Evolutionary conservation across 2,329 filamentous ascomycete species (phyloP).

Genomic region (Pyrenochaeta sp.): DNA sequence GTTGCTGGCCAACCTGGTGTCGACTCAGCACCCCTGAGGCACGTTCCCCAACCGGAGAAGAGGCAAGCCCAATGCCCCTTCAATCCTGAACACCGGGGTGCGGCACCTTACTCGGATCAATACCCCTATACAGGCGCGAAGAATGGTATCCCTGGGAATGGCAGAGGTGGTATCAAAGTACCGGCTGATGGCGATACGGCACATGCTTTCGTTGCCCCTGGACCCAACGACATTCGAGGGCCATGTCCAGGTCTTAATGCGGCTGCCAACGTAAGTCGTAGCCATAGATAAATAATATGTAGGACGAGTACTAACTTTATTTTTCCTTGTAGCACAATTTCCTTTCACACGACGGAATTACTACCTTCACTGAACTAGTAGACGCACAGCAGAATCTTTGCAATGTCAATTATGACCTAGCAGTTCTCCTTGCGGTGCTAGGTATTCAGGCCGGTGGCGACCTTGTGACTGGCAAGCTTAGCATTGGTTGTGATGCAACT

Average conservation of each 20-base stretch:
- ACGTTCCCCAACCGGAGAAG: conserved; percentile 16
- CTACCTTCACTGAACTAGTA: conserved; percentile 55
- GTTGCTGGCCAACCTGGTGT: conserved; percentile 28
- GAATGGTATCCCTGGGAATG: conserved; percentile 53
- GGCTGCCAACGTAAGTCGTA: conserved; percentile 47
- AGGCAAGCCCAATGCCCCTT: conserved; percentile 34
- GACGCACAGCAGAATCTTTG: conserved; percentile 58
- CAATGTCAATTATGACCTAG: conserved; percentile 55
- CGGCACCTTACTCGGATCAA: conserved; percentile 22
- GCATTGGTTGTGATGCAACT: conserved; percentile 58
- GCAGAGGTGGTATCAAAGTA: conserved; percentile 55
- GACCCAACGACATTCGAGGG: conserved; percentile 35
- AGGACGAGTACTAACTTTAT: background rate
- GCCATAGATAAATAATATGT: background rate
- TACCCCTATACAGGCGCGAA: conserved; percentile 55
- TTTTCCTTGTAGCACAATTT: conserved; percentile 35
- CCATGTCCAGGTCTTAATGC: conserved; percentile 55
- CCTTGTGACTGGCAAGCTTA: conserved; percentile 52
- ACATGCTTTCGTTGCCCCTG: conserved; percentile 25
- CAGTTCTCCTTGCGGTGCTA: conserved; percentile 50
- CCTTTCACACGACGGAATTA: conserved; percentile 54
- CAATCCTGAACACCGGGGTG: conserved; percentile 32
- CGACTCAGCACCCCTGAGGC: conserved; percentile 19
- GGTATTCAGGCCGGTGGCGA: conserved; percentile 54
- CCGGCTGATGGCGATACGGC: conserved; percentile 53